Evolutionary conservation across 2,329 filamentous ascomycete genomes (phyloP), one percentile per base, ranked within the genome.

Genomic region (Cytospora paraplurivora): DNA sequence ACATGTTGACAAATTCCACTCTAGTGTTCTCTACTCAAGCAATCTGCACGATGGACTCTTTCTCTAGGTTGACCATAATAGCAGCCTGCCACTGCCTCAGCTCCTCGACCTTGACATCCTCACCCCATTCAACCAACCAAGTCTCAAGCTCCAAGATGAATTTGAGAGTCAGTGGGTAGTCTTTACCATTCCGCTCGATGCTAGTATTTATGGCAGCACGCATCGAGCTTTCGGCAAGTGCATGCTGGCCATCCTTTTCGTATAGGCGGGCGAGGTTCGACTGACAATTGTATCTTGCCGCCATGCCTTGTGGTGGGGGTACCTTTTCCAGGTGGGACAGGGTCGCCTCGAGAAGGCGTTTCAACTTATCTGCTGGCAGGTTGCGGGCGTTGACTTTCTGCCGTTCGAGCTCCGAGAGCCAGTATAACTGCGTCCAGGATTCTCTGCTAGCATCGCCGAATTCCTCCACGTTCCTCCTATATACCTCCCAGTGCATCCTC

Each of bases 401-500:
- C n/a, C 64, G 62, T 54, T 66, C 62, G 54, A 66, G 49, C 58
- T 66, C 64, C 5, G 49, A 44, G 33, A 66, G 53, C 34, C 52
- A 64, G 34, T 52, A 62, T 27, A 66, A 33, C 38, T 64, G 57
- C 11, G 37, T 56, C 56, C 52, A 56, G 15, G 64, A 38, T 37
- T 44, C 41, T 27, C 32, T 51, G 47, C 55, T 38, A 1, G 7
- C 44, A 19, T 38, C 57, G 19, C 41, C 61, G 13, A 17, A 5
- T 34, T 37, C 35, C 41, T 54, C 49, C 35, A 47, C 49, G 12
- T 27, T 50, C 21, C 27, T 53, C 21, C 59, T n/a, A 58, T 64
- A 64, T 8, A 51, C 54, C 27, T 59, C 53, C 62, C 38, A 54
- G 37, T 64, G 58, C 33, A 56, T 50, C 10, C 38, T 33, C 62